Conservation (phyloP, 208 protist species). For the Trichomonas gallinae region DNA sequence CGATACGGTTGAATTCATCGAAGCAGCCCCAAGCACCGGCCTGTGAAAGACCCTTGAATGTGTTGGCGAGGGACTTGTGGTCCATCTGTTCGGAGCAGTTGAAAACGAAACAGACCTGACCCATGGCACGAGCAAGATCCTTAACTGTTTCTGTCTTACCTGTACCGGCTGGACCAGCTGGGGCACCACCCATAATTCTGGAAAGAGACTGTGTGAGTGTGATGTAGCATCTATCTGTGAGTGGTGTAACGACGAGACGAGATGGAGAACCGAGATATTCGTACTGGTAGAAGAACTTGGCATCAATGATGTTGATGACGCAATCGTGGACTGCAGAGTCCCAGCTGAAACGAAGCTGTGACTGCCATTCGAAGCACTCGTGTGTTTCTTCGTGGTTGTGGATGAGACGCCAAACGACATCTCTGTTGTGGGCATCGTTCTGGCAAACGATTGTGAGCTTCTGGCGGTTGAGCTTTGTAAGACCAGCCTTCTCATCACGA, state of each 20-base stretch:
- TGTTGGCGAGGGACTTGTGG: constrained; percentile 81
- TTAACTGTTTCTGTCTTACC: constrained; percentile 83
- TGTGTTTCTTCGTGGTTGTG: constrained; percentile 56
- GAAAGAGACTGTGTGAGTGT: constrained; percentile 80
- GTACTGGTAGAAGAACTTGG: constrained; percentile 82
- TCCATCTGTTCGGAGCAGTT: constrained; percentile 94
- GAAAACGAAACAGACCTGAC: constrained; percentile 50
- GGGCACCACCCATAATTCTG: constrained; percentile 83
- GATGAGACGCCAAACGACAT: constrained; percentile 53
- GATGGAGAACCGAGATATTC: constrained; percentile 90
- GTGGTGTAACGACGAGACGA: constrained; percentile 91
- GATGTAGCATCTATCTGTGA: constrained; percentile 95
- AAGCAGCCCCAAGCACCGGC: constrained; percentile 93
- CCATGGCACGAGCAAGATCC: constrained; percentile 47
- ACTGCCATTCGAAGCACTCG: constrained; percentile 79
- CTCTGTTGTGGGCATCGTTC: constrained; percentile 76
- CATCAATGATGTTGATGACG: constrained; percentile 82
- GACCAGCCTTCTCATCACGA: constrained; percentile 43
- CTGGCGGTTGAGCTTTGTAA: constrained; percentile 56
- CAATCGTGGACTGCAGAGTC: constrained; percentile 67
- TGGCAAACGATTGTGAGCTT: constrained; percentile 93
- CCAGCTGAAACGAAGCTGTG: constrained; percentile 84
- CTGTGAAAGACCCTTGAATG: constrained; percentile 87
- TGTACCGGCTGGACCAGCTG: constrained; percentile 78
- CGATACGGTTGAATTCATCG: constrained; percentile 91